Percentiles rank a stretch among this genome's conserved stretches.
Conservation (phyloP, 2,329 filamentous ascomycete species). For the Endothia cerciana region DNA sequence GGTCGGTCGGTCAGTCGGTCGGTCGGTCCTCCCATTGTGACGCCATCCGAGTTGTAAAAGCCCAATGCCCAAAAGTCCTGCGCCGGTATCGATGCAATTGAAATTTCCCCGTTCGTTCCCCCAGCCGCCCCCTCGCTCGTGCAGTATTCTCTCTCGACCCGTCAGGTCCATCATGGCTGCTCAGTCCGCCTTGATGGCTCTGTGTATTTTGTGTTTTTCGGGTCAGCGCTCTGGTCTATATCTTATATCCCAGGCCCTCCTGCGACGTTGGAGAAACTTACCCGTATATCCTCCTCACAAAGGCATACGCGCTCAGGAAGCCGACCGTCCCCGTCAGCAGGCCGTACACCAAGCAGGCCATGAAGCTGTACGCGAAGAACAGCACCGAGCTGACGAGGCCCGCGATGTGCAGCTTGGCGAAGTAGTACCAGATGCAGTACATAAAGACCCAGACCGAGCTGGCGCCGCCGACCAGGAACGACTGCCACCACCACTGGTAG, state of each 20-base stretch:
- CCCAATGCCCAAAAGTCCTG: slow-evolving; percentile 17
- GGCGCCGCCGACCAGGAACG: slow-evolving; percentile 77
- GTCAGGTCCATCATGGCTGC: not conserved
- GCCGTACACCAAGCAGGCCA: slow-evolving; percentile 81
- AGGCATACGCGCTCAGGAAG: slow-evolving; percentile 81
- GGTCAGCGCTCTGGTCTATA: not conserved
- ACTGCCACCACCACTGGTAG: slow-evolving; percentile 92
- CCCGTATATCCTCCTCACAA: slow-evolving; percentile 83
- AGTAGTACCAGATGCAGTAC: slow-evolving; percentile 85
- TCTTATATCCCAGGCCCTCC: too few relatives aligned
- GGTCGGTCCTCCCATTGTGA: not conserved
- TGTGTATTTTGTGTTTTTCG: slow-evolving; percentile 33
- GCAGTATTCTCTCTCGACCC: not conserved
- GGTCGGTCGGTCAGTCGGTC: too few relatives aligned
- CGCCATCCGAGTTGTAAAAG: slow-evolving; percentile 14
- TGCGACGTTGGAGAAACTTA: slow-evolving; percentile 45
- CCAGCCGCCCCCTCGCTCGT: not conserved
- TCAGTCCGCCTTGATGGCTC: slow-evolving; percentile 58
- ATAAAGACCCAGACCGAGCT: slow-evolving; percentile 80
- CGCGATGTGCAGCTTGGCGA: slow-evolving; percentile 76
- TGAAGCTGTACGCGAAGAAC: slow-evolving; percentile 84
- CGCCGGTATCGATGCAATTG: slow-evolving; percentile 27
- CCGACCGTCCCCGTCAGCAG: slow-evolving; percentile 82
- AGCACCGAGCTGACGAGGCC: slow-evolving; percentile 79
- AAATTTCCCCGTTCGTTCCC: slow-evolving; percentile 9